These are phyloP conservation scores for Cyclanthera cordifolia DNA, from an alignment of 306 rosid genomes.

Conservation along the genomic window DNA sequence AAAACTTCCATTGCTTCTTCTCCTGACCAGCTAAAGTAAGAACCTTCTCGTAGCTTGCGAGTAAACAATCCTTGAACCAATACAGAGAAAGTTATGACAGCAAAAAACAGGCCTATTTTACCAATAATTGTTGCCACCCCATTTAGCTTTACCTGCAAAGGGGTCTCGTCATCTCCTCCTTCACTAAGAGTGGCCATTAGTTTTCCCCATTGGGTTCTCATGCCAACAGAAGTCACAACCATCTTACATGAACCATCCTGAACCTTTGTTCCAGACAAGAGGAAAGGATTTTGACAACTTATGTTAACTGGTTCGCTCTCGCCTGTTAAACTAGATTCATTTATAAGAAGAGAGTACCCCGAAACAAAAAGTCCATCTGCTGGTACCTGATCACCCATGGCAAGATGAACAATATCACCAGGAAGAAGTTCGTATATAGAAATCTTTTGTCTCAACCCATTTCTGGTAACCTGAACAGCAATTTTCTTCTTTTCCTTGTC, in stretches of 20 bases:
- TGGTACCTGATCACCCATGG: conserved; percentile 90
- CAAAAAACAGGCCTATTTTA: conserved; percentile 86
- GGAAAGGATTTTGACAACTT: conserved; percentile 53
- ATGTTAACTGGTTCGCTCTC: conserved; percentile 91
- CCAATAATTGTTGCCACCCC: conserved; percentile 99
- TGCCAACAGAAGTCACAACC: conserved; percentile 97
- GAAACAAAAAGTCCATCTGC: conserved; percentile 90
- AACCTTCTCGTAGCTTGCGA: conserved; percentile 72
- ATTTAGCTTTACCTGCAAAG: conserved; percentile 96
- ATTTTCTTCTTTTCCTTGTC: conserved; percentile 94
- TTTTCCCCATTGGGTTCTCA: conserved; percentile 99
- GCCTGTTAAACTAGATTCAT: conserved; percentile 95
- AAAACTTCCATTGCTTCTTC: conserved; percentile 72
- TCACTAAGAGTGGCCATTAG: conserved; percentile 90
- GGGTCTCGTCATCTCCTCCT: conserved; percentile 99
- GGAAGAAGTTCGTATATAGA: conserved; percentile 89
- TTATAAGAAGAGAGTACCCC: conserved; percentile 75
- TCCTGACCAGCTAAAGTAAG: conserved; percentile 73
- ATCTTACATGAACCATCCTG: conserved; percentile 97
- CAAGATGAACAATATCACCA: conserved; percentile 86
- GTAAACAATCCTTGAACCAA: conserved; percentile 79
- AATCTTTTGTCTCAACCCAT: conserved; percentile 74
- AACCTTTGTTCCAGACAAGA: conserved; percentile 91
- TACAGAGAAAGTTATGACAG: conserved; percentile 82
- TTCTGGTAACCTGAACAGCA: conserved; percentile 66